Conservation (phyloP, 129 eudicot species). For the Tagetes patula region DNA sequence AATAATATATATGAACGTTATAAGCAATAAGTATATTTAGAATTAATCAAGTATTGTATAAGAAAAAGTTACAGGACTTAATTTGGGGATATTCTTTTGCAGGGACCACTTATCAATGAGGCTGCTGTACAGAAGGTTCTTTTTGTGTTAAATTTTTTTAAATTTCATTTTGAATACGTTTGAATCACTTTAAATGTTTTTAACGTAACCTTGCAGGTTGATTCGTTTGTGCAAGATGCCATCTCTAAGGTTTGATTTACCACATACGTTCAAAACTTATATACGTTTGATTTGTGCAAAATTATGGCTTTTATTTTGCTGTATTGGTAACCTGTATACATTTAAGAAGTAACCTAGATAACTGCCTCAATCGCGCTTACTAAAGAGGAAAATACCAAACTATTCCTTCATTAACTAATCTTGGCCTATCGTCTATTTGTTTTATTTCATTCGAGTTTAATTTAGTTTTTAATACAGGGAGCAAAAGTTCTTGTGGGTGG, state of each 20-base stretch:
- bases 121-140: constrained; percentile 86
- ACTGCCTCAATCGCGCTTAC: not conserved
- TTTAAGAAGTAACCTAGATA: constrained; percentile 3
- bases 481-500: constrained; percentile 89
- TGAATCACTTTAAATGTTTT: not conserved
- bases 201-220: constrained; percentile 51
- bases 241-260: constrained; percentile 69
- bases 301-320: not conserved
- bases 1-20: not conserved
- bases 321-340: not conserved
- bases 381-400: not conserved
- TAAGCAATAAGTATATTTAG: not conserved
- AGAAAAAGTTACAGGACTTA: not conserved
- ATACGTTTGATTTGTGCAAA: not conserved
- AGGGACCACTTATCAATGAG: constrained; percentile 96
- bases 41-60: not conserved
- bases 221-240: constrained; percentile 80
- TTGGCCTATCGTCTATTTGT: not conserved
- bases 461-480: constrained; percentile 53
- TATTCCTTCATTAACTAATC: not conserved
- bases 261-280: not conserved
- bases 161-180: constrained; percentile 9
- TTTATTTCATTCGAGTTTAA: not conserved
- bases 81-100: constrained; percentile 28
- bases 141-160: not conserved